Conservation (phyloP, 352 stramenopile genomes). For the Globisporangium ultimum region DNA sequence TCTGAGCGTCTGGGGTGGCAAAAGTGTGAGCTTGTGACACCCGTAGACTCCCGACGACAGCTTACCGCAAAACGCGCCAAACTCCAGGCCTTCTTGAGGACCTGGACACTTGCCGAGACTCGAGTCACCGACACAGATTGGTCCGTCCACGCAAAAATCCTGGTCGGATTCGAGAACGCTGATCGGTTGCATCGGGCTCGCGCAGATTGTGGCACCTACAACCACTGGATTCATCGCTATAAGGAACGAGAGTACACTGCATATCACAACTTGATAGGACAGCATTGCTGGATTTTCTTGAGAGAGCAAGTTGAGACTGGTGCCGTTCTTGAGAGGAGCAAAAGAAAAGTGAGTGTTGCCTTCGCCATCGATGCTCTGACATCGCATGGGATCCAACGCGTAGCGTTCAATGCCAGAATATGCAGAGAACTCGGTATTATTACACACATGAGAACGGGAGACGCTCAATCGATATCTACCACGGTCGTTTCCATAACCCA, state of each 20-base stretch:
- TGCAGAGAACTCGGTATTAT: not conserved
- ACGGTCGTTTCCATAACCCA: too few species aligned
- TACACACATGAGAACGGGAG: not conserved
- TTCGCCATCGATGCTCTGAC: too few species aligned
- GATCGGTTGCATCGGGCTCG: not conserved
- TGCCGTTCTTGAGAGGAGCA: too few species aligned
- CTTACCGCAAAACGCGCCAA: constrained; percentile 9
- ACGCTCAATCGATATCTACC: too few species aligned
- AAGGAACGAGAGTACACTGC: not conserved
- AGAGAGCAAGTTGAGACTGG: too few species aligned
- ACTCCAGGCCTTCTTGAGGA: not conserved
- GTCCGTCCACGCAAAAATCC: not conserved
- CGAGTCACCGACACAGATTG: constrained; percentile 5
- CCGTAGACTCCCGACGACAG: not conserved
- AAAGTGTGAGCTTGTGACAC: constrained; percentile 2
- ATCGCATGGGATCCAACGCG: too few species aligned
- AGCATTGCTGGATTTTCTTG: not conserved
- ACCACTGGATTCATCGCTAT: not conserved
- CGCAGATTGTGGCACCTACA: not conserved
- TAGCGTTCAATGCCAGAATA: not conserved
- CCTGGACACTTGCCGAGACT: constrained; percentile 8
- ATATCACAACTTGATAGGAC: not conserved
- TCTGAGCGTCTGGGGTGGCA: not conserved
- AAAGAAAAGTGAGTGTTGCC: too few species aligned
- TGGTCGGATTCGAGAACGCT: not conserved